Base-by-base conservation (phyloP, 1,284 basidiomycete species). In the Cutaneotrichosporon dermatis region DNA sequence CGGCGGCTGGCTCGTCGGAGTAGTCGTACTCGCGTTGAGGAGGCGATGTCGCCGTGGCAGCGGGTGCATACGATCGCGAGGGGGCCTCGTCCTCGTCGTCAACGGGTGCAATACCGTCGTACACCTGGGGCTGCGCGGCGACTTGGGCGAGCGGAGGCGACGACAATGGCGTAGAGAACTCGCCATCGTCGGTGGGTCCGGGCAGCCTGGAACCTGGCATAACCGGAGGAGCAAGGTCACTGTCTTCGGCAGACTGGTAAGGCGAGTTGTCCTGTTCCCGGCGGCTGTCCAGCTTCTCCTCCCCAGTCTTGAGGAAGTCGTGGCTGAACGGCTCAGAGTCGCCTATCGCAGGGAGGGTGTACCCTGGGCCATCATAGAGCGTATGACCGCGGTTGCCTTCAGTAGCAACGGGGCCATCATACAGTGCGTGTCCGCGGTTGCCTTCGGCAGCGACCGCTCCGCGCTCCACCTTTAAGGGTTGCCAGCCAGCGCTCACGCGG, bases 401-500 rank as follows among this genome's bases (percentile, higher is more conserved):
- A 15, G 50, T 25, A 6, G 33, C 10, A 40, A 40, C 15, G 8
- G 15, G 15, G n/a, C 13, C 15, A 9, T 25, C 54, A n/a, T 56
- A 44, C 13, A 56, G 40, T 7, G 53, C 43, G 13, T 37, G 33
- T 4, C 60, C 56, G 12, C 52, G 46, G 25, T 10, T 34, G 9
- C 46, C 46, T 7, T 34, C 13, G 15, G 50, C 12, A 6, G 33
- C 10, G 12, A 40, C 15, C 25, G 25, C 25, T 25, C 25, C 15
- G n/a, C 43, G 39, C 10, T 37, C 42, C 1, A 52, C 56, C 53
- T 53, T 55, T 25, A 62, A 51, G n/a, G 61, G 61, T 51, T 59
- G 51, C 57, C 57, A 62, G 6, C 51, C 57, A 16, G 44, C 44
- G 25, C 25, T 25, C 25, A 25, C 25, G 25, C 25, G 25, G 25